phyloP scores from a whole-genome alignment of 306 rosid genomes.

The Dryas alaskensis region DNA sequence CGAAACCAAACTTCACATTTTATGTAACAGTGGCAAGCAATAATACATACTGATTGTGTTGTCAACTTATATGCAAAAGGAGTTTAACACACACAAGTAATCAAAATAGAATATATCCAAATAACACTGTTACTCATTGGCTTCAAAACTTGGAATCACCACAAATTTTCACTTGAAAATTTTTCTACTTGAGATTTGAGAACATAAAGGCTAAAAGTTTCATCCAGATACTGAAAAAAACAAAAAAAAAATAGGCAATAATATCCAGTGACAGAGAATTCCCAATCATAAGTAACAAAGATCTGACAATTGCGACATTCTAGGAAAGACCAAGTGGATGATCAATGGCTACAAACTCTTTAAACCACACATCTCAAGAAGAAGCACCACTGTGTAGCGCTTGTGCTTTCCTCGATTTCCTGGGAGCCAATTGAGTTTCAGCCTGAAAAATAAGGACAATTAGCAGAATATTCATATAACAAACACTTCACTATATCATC shows the following conservation, averaged over 20 bases:
- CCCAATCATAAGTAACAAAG: not conserved
- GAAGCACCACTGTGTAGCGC: conserved; percentile 67
- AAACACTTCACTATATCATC: not conserved
- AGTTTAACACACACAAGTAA: not conserved
- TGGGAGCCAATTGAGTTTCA: conserved; percentile 68
- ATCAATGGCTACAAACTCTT: not conserved
- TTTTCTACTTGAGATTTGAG: not conserved
- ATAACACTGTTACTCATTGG: not conserved
- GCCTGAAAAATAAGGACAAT: conserved; percentile 44
- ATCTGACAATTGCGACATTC: conserved; percentile 4
- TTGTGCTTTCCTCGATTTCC: conserved; percentile 62
- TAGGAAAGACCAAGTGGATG: conserved; percentile 1
- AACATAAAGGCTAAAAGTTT: not conserved
- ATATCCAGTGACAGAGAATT: not conserved
- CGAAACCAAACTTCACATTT: not conserved
- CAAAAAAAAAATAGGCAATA: not conserved
- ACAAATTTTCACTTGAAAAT: not conserved
- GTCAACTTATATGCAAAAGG: not conserved
- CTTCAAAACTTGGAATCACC: not conserved
- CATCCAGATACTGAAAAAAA: not conserved
- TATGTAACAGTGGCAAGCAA: not conserved
- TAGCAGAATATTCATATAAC: not conserved
- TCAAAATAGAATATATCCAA: not conserved
- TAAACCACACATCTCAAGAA: conserved; percentile 31
- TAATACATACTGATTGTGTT: not conserved